These are phyloP conservation scores for Tylopilus sp. DNA, from an alignment of 1,284 basidiomycete species.

Conservation along the genomic window DNA sequence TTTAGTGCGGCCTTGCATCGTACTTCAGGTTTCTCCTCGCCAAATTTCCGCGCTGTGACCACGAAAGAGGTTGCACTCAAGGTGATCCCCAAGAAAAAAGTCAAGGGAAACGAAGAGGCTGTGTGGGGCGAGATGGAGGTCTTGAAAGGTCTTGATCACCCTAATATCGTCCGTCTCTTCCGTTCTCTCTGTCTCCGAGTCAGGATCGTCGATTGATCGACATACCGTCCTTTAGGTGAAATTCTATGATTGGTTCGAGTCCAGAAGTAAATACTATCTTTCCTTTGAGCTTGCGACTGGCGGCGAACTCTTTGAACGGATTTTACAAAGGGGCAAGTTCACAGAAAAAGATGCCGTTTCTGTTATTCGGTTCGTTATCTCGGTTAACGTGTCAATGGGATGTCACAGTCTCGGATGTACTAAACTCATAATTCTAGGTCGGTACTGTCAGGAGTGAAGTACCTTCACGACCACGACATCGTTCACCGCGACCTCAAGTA, in stretches of 20 bases:
- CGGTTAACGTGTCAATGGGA: neutral
- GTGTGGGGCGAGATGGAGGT: conserved; percentile 93
- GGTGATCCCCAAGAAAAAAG: conserved; percentile 88
- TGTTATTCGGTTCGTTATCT: conserved; percentile 53
- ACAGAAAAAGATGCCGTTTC: conserved; percentile 83
- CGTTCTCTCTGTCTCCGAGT: neutral
- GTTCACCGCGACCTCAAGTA: conserved; percentile 92
- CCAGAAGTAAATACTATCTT: conserved; percentile 86
- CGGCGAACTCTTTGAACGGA: conserved; percentile 87
- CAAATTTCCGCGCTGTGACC: conserved; percentile 28
- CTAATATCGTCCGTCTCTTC: conserved; percentile 72
- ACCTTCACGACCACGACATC: conserved; percentile 84
- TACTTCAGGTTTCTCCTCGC: conserved; percentile 28
- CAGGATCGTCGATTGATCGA: neutral
- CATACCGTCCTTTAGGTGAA: conserved; percentile 59
- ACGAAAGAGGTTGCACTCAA: conserved; percentile 82
- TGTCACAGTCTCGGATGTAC: neutral
- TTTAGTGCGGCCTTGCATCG: conserved; percentile 25
- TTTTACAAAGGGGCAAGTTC: conserved; percentile 81
- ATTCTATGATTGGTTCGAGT: conserved; percentile 93
- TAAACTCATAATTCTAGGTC: conserved; percentile 46
- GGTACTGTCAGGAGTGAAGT: conserved; percentile 76
- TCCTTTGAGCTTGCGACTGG: conserved; percentile 89
- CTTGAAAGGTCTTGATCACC: conserved; percentile 81
- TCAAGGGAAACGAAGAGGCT: conserved; percentile 81